Evolutionary conservation across 371 early-diverging fungal genomes (phyloP), one percentile per base, ranked within the genome.

Genomic region (Actinomucor elegans): DNA sequence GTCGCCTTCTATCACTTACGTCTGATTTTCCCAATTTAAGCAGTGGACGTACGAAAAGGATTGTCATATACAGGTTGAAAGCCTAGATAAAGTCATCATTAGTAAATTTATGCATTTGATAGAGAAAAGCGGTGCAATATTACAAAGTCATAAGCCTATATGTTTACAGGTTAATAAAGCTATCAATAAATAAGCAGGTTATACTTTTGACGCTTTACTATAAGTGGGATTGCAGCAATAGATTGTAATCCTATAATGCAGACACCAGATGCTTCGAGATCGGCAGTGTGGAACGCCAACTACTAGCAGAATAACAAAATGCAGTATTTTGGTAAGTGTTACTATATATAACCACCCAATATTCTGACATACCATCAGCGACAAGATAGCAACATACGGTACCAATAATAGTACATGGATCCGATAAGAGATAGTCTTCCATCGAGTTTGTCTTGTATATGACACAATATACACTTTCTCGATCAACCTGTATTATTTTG

Each of bases 231-330:
- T 40, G 69, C 68, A n/a, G 83, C 80, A 23, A 62, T 24, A 5
- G 75, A 73, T 42, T 71, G 48, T 8, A 80, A 52, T 10, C 83
- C 80, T 31, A 80, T 79, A 43, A 61, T 61, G 40, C 83, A 83
- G 8, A 52, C 32, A 5, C 77, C 79, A 32, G 47, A 49, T 4
- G 58, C 69, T 43, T 66, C 52, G 29, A 82, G 10, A 11, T 71
- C 62, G 8, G 66, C 50, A 26, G 58, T 64, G 11, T 80, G 80
- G 35, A 56, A 83, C 5, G 68, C 24, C 23, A 83, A 33, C 77
- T 76, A 42, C 45, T 37, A 50, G 26, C 8, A 18, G 17, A 36
- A 18, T 48, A 37, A 15, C 12, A 38, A 11, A 14, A 40, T 40
- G 21, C n/a, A n/a, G n/a, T n/a, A n/a, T n/a, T n/a, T n/a, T n/a